Percentiles rank a stretch among this genome's conserved stretches.
These are phyloP conservation scores for Solanum bulbocastanum DNA, from an alignment of 257 asterid species.

Conservation along the genomic window DNA sequence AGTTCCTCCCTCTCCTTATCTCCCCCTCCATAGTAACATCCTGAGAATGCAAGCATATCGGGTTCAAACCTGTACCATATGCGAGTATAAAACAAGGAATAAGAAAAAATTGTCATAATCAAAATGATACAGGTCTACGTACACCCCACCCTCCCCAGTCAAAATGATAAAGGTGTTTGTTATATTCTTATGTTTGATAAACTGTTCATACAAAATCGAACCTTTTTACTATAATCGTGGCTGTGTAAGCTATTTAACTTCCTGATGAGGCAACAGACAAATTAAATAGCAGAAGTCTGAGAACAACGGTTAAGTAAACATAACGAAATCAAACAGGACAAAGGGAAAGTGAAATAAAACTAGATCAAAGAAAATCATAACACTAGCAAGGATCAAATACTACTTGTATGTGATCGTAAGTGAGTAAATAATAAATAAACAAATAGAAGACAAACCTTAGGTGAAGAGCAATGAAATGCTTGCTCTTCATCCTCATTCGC, in stretches of 20 bases:
- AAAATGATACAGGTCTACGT: background rate
- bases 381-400: background rate
- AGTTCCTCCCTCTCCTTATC: constrained; percentile 81
- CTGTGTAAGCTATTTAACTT: background rate
- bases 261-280: background rate
- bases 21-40: constrained; percentile 98
- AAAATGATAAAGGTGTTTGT: background rate
- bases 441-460: constrained; percentile 42
- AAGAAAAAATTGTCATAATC: background rate
- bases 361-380: background rate
- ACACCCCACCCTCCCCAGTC: background rate
- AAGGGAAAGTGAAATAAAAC: background rate
- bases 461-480: constrained; percentile 85
- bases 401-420: background rate
- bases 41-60: constrained; percentile 99
- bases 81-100: background rate
- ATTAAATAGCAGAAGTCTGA: background rate
- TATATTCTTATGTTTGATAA: background rate
- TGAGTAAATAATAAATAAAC: background rate
- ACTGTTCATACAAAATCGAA: background rate
- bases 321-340: background rate
- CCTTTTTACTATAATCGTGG: background rate
- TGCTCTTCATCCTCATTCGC: constrained; percentile 70
- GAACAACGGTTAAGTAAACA: background rate
- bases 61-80: constrained; percentile 76